Base-by-base conservation (phyloP, 345 rosid genomes). In the Eucalyptus globulus region DNA sequence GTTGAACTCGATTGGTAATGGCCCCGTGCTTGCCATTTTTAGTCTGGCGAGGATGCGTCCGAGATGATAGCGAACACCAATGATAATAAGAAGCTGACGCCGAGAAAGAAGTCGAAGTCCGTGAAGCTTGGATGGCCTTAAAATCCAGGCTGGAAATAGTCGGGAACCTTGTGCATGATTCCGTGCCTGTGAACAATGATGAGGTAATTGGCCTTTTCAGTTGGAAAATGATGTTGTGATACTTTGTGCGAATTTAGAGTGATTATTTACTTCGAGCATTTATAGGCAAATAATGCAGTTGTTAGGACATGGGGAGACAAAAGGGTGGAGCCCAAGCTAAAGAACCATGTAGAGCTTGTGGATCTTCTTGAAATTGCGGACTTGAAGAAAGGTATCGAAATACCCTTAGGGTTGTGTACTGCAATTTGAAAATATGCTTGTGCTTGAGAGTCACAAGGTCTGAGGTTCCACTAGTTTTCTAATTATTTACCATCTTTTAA, bases 341-440 rank as follows among this genome's bases (percentile, higher is more conserved):
- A 92, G 93, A 97, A 95, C 91, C 99, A 97, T 92, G 99, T 97
- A 31, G 99, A 97, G 87, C 99, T 97, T 26, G 97, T 97, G 88
- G 99, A 97, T 91, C 96, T 95, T 90, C 95, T 96, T 50, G 99
- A 92, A 26, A 95, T 97, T 87, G 99, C 98, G 3, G 97, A 97
- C 89, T 72, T 89, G 81, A 96, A 95, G 92, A 97, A 90, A 94
- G 99, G 99, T 97, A 91, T n/a, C 34, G 49, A 49, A 34, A 16
- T n/a, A 34, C 69, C 67, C 62, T 31, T 31, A 27, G 40, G 47
- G 34, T 86, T 37, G 47, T 40, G 47, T 76, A 40, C 47, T 76
- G 47, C 85, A 40, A 40, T 76, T 21, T 24, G 47, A 40, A 11
- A 76, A 40, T 40, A 40, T 76, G 22, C 47, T 40, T 76, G 29